Base-by-base conservation (phyloP, 257 asterid species). In the Leonotis leonurus region DNA sequence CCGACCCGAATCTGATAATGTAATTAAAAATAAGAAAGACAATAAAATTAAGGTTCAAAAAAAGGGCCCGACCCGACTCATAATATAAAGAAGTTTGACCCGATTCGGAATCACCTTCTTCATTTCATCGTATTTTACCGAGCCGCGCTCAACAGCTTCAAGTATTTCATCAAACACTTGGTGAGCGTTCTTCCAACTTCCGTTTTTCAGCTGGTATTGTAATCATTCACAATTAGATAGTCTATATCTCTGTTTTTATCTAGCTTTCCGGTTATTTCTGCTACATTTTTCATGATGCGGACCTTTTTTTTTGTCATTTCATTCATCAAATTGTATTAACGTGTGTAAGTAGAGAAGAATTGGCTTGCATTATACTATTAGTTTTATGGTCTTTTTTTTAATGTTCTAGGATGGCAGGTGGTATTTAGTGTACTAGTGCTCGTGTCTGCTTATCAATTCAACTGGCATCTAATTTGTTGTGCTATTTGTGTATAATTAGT, bases 391-490 rank as follows among this genome's bases (percentile, higher is more conserved):
- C 55, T 12, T 63, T n/a, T 54, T 12, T 18, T 8, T 35, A 26
- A 10, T 53, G 56, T 45, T 60, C 35, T 64, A 65, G 67, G 45
- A 25, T 32, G 62, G 37, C 12, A 13, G 36, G n/a, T 27, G 36
- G 14, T 16, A 14, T 22, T 14, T 61, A 29, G 45, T 10, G 51
- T 25, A 6, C 37, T 3, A n/a, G n/a, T n/a, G n/a, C n/a, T 57
- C 63, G 58, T 17, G 36, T 35, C 33, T 53, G 46, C 67, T 36
- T 40, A 39, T 52, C 41, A 51, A 16, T 56, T 52, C 41, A 51
- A 16, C 62, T 44, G 61, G 36, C 20, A 54, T 26, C 40, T 57
- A 12, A 8, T 59, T 51, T 57, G 45, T 37, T 57, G 30, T 52
- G n/a, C n/a, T 56, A 20, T 68, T 27, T 35, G 39, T 46, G 32